These are phyloP conservation scores for Dactylellina haptotyla DNA, from an alignment of 2,329 filamentous ascomycete genomes.

Conservation along the genomic window DNA sequence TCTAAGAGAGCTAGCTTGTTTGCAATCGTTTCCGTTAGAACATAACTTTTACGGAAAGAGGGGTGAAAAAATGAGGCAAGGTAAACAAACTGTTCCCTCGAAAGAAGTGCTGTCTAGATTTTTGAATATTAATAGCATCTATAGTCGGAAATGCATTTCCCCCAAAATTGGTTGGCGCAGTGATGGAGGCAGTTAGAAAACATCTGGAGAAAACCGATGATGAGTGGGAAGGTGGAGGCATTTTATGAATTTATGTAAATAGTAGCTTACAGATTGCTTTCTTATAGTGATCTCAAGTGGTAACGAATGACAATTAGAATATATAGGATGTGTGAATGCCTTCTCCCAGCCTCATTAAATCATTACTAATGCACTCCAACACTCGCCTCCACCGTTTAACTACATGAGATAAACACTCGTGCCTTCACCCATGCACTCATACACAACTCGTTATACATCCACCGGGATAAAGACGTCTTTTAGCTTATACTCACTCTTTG, in stretches of 20 bases:
- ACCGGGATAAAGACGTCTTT: conserved; percentile 45
- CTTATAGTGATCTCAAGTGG: too few relatives aligned
- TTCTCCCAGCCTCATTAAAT: too few relatives aligned
- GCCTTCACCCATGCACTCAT: too few relatives aligned
- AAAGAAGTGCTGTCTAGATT: background rate
- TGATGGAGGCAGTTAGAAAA: conserved; percentile 42
- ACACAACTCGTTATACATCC: conserved; percentile 26
- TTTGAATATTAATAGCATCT: background rate
- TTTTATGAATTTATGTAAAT: too few relatives aligned
- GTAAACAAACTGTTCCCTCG: conserved; percentile 5
- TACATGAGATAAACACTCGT: too few relatives aligned
- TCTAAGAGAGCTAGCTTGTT: conserved; percentile 72
- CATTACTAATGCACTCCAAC: too few relatives aligned
- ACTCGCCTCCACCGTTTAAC: too few relatives aligned
- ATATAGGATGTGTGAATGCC: too few relatives aligned
- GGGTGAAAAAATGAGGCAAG: conserved; percentile 49
- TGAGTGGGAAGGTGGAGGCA: conserved; percentile 45
- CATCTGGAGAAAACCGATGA: conserved; percentile 50
- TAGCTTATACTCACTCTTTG: conserved; percentile 31
- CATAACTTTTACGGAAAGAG: conserved; percentile 67
- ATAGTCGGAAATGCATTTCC: conserved; percentile 50
- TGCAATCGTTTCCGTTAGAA: conserved; percentile 74
- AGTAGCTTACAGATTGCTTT: too few relatives aligned
- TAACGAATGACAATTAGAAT: too few relatives aligned
- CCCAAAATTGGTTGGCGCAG: conserved; percentile 40